Base-by-base conservation (phyloP, 1,139 yeast species). In the Kurtzmaniella quercitrusa region DNA sequence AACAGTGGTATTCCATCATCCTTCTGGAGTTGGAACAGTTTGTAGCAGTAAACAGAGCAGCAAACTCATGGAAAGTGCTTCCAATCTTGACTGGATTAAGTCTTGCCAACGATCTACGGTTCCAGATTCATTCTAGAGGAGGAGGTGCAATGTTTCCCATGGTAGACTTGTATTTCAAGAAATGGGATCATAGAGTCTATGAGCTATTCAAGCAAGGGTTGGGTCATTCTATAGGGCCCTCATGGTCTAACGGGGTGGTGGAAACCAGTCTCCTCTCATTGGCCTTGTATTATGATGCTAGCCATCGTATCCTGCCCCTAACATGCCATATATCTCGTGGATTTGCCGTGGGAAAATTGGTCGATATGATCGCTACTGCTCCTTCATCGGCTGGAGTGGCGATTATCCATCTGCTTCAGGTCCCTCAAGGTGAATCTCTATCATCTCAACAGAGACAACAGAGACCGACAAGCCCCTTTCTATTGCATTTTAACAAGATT, bases 51-150 rank as follows among this genome's bases (percentile, higher is more conserved):
- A 57, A 68, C 45, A 67, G 64, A 0, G 34, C 45, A 1, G 52
- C 46, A 2, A 73, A 72, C 47, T 54, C 73, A 45, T 81, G 88
- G 88, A 79, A 78, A 54, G 74, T 73, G 2, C 49, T 78, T 14
- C 83, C 88, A 0, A 62, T 82, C 1, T 57, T 82, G 11, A 62
- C 82, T 0, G 91, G 90, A 0, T 56, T 83, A 18, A 47, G 70
- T 16, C 55, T 77, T 14, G 68, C 83, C 0, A 65, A 62, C 43
- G 61, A 62, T 1, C 50, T 69, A 38, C 57, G 77, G 47, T 5
- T 14, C 10, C 62, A 64, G 17, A 57, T 68, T 52, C 69, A 65
- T 50, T 54, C 67, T 11, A 49, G 55, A 2, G 38, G 2, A 62
- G 65, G n/a, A n/a, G n/a, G n/a, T n/a, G n/a, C n/a, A n/a, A n/a